Percentiles rank a stretch among this genome's conserved stretches.
phyloP scores from a whole-genome alignment of 225 moss, liverwort and hornwort genomes.

The Sphagnum tenellum region DNA sequence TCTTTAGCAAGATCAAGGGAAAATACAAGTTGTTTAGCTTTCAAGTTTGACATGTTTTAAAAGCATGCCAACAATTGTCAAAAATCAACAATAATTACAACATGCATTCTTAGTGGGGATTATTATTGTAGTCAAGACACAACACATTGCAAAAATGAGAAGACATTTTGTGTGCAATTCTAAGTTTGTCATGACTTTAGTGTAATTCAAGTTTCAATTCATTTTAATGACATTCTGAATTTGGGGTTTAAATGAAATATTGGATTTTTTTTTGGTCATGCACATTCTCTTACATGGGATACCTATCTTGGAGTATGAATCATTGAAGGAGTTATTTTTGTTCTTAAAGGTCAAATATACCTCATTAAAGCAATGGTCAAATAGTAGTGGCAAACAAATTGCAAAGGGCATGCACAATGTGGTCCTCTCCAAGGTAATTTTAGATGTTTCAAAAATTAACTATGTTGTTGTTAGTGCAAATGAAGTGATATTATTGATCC shows the following conservation, averaged over 20 bases:
- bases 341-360: background rate
- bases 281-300: background rate
- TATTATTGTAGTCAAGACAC: no score
- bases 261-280: background rate
- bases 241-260: background rate
- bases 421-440: background rate
- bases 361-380: background rate
- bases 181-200: background rate
- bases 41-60: no score
- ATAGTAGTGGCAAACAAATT: background rate
- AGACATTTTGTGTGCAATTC: no score
- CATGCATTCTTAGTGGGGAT: no score
- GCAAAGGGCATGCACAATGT: background rate
- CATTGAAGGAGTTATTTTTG: background rate
- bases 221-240: no score
- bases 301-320: background rate
- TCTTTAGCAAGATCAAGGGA: no score
- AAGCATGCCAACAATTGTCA: no score
- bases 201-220: background rate
- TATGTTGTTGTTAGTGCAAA: background rate
- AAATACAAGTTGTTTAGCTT: no score
- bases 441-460: background rate
- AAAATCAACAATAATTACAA: no score
- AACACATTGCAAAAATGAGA: no score
- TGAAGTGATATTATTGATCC: background rate